Conservation (phyloP, 1,139 yeast species). For the Taphrina deformans region DNA sequence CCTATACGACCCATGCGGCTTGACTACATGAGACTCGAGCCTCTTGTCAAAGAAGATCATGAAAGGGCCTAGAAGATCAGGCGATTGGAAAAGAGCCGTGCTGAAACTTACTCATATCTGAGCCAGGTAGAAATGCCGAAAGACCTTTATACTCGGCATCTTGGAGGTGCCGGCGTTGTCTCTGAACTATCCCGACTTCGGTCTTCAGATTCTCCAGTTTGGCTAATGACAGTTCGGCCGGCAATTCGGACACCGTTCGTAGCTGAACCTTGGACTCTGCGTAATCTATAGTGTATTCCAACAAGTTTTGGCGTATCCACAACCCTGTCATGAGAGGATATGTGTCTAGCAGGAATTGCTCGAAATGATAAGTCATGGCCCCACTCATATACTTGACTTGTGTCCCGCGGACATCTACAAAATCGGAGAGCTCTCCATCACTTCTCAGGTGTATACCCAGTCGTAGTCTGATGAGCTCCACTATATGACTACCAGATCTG, state of each 20-base stretch:
- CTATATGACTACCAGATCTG: background rate
- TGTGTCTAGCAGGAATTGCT: background rate
- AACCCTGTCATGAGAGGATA: background rate
- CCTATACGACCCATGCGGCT: background rate
- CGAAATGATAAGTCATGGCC: background rate
- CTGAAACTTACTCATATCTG: background rate
- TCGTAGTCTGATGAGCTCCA: background rate
- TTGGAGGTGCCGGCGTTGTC: constrained; percentile 12
- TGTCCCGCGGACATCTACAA: background rate
- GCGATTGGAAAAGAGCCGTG: background rate
- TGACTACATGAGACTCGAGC: background rate
- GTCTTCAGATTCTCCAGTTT: background rate
- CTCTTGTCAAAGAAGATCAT: constrained; percentile 28
- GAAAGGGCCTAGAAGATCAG: constrained; percentile 5
- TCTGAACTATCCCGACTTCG: constrained; percentile 16
- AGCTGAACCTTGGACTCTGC: background rate
- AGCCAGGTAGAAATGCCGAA: constrained; percentile 5
- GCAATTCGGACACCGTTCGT: background rate
- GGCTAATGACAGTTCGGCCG: background rate
- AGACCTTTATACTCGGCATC: constrained; percentile 27
- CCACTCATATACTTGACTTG: background rate
- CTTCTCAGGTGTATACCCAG: background rate
- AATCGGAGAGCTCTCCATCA: background rate
- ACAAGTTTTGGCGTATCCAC: background rate
- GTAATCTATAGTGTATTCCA: background rate